Conservation (phyloP, 2,329 filamentous ascomycete genomes). For the Talaromyces sp. region DNA sequence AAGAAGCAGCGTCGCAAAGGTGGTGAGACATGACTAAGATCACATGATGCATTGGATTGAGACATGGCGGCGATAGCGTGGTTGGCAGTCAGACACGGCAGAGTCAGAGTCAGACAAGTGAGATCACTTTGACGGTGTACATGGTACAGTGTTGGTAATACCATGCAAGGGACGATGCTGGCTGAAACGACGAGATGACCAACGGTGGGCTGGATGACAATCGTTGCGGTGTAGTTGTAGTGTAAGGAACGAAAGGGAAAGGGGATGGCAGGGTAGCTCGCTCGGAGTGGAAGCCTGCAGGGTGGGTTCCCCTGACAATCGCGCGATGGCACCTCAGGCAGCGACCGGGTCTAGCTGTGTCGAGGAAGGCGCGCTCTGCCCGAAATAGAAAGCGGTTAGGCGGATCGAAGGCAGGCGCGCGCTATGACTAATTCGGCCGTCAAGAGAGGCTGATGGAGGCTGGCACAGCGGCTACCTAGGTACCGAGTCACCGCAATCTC, state of each 20-base stretch:
- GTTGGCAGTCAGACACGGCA: neutral
- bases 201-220: neutral
- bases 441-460: neutral
- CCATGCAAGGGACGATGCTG: neutral
- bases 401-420: neutral
- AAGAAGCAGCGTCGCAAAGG: neutral
- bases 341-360: neutral
- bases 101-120: neutral
- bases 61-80: neutral
- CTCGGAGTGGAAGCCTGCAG: neutral
- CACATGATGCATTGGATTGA: neutral
- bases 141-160: neutral
- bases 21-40: neutral
- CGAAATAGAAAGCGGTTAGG: slow-evolving; percentile 1
- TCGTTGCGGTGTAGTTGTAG: neutral
- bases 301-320: slow-evolving; percentile 11
- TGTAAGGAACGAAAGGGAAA: neutral
- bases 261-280: neutral
- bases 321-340: neutral
- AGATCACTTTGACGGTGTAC: neutral
- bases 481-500: neutral
- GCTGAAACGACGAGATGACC: neutral
- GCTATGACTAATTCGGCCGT: neutral
- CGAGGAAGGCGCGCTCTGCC: neutral
- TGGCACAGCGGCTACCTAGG: neutral